These are phyloP conservation scores for Mycena crocata DNA, from an alignment of 768 basidiomycete species.

Conservation along the genomic window DNA sequence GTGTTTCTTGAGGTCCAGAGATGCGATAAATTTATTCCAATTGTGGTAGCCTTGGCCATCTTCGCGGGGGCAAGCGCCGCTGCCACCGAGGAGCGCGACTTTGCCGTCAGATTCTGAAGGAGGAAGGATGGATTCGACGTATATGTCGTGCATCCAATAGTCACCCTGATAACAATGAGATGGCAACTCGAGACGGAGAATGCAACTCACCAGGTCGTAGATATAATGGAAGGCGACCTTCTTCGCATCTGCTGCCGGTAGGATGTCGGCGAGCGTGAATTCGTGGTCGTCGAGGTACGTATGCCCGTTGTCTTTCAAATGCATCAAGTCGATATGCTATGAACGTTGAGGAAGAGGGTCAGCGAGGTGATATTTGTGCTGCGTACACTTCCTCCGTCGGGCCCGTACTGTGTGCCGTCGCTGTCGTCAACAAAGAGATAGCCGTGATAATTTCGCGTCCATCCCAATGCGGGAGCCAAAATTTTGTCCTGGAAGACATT, in stretches of 20 bases:
- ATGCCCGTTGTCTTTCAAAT: conserved; percentile 17
- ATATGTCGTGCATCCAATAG: conserved; percentile 28
- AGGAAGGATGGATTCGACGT: conserved; percentile 20
- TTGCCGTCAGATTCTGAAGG: conserved; percentile 15
- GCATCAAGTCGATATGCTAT: conserved; percentile 23
- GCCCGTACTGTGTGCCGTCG: conserved; percentile 18
- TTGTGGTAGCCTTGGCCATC: conserved; percentile 22
- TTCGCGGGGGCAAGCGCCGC: conserved; percentile 28
- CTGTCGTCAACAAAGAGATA: conserved; percentile 20
- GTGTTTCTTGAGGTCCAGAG: conserved; percentile 9
- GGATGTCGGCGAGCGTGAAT: conserved; percentile 16
- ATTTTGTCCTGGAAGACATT: conserved; percentile 50
- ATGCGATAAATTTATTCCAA: conserved; percentile 16
- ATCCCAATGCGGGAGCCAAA: conserved; percentile 48
- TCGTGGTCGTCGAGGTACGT: conserved; percentile 24
- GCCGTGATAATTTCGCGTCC: conserved; percentile 33
- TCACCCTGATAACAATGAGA: conserved; percentile 9
- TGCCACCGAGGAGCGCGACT: conserved; percentile 20
- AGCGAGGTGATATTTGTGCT: background rate
- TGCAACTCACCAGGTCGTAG: conserved; percentile 12
- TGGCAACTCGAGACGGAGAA: background rate
- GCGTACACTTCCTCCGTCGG: conserved; percentile 7
- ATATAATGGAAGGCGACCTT: conserved; percentile 21
- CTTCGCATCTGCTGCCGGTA: conserved; percentile 4
- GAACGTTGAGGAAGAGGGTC: background rate